Evolutionary conservation across 139 green algal species (phyloP).

Genomic region (Dunaliella sp.): DNA sequence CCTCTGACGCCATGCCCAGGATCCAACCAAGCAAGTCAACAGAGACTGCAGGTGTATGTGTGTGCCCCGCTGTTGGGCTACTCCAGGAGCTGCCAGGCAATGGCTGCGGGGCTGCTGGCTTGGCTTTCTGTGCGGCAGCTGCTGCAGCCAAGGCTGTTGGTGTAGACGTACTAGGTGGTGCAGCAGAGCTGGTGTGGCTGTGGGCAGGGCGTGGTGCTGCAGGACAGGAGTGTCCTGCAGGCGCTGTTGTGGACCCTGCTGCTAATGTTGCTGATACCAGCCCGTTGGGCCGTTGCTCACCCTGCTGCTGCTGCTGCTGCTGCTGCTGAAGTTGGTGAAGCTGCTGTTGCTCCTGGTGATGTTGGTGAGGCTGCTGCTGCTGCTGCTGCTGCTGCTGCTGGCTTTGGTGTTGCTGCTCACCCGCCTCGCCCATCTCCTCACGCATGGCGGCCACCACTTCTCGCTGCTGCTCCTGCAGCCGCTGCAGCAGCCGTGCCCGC

Average conservation of each 20-base stretch:
- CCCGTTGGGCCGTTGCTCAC: too few species aligned
- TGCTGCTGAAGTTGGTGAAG: neutral
- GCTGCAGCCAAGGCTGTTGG: too few species aligned
- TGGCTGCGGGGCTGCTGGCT: too few species aligned
- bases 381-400: neutral
- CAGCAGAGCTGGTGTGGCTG: neutral
- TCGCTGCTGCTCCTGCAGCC: neutral
- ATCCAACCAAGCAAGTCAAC: conserved; percentile 24
- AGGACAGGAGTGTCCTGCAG: too few species aligned
- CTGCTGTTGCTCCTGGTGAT: too few species aligned
- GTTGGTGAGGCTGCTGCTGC: neutral
- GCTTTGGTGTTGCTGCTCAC: neutral
- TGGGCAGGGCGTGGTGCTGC: neutral
- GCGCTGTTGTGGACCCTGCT: neutral
- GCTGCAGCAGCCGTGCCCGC: neutral
- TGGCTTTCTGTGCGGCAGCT: too few species aligned
- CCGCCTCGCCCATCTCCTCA: neutral
- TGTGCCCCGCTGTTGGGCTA: too few species aligned
- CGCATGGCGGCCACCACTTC: neutral
- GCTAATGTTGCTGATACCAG: too few species aligned
- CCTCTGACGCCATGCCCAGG: conserved; percentile 12
- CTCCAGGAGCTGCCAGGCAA: neutral
- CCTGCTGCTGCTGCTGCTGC: neutral
- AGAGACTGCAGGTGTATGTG: neutral
- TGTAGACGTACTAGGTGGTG: too few species aligned